Conservation (phyloP, 345 rosid genomes). For the Theobroma cacao region DNA sequence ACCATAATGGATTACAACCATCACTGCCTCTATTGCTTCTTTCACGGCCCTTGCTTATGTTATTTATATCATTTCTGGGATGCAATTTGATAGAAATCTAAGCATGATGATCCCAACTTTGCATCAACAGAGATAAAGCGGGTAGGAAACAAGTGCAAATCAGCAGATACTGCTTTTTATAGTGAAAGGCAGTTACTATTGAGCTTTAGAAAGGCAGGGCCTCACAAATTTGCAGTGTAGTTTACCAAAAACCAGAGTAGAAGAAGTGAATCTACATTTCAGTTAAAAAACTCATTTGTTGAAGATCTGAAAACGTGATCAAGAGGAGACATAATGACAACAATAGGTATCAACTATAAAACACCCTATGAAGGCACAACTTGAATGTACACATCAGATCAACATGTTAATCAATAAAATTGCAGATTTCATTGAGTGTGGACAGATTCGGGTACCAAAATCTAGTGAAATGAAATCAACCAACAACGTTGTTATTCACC, state of each 20-base stretch:
- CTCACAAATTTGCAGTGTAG: not conserved
- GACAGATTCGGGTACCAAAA: not conserved
- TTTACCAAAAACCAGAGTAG: not conserved
- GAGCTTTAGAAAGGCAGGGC: not conserved
- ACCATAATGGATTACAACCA: too few species aligned
- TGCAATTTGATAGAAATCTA: not conserved
- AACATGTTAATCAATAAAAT: not conserved
- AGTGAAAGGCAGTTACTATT: not conserved
- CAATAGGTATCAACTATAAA: too few species aligned
- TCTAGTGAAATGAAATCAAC: not conserved
- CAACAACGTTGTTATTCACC: not conserved
- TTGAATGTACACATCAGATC: not conserved
- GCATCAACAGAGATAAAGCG: not conserved
- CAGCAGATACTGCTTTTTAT: not conserved
- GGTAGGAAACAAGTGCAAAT: not conserved
- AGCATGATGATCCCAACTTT: not conserved
- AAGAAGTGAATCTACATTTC: not conserved
- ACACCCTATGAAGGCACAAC: not conserved
- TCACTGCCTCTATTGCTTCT: too few species aligned
- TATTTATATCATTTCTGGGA: not conserved
- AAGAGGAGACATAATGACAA: not conserved
- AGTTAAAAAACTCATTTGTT: not conserved
- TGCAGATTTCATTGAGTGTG: not conserved
- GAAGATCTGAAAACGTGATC: not conserved
- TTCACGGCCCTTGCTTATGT: too few species aligned